Base-by-base conservation (phyloP, 495 filamentous ascomycete species). In the Bombardia bombarda region DNA sequence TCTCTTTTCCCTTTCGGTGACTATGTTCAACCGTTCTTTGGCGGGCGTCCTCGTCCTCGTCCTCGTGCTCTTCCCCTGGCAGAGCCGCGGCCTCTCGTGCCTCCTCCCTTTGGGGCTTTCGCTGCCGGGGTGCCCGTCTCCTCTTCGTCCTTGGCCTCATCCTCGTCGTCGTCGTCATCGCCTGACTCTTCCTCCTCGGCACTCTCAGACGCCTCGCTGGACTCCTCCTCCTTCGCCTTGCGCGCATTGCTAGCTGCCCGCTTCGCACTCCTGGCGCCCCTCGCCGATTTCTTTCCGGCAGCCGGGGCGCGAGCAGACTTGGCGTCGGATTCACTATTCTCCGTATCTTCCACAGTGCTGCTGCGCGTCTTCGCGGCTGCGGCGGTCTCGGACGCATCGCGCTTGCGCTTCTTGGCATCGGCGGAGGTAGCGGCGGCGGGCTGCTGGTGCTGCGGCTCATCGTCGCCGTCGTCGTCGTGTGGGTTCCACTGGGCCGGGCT, bases 131-230 rank as follows among this genome's bases (percentile, higher is more conserved):
- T 45, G 7, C 37, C 52, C 1, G 42, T 52, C 19, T 56, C 58
- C 32, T 57, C 56, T 16, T 56, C 60, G 50, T 39, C 65, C 24
- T 55, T 55, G 7, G 39, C 49, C 32, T 47, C 56, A 40, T 63
- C 50, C 34, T 50, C 61, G 39, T 52, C 58, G 34, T 51, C 60
- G 30, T 56, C 66, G 43, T 72, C 74, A 35, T 68, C 69, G 16
- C 82, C 61, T 0, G 68, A 68, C 44, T 72, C 68, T 40, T 74
- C 69, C 28, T 87, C 74, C 7, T 73, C 72, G 42, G 77, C 75
- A 31, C 50, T 46, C 51, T 93, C 89, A 21, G 69, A 66, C n/a
- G n/a, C n/a, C 44, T 83, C 83, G 45, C 88, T 44, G 3, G 47
- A 83, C 4, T 21, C 43, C 4, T 56, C 60, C 12, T 60, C 54